Evolutionary conservation across 805 yeast species (phyloP).

Genomic region (Starmerella floricola): DNA sequence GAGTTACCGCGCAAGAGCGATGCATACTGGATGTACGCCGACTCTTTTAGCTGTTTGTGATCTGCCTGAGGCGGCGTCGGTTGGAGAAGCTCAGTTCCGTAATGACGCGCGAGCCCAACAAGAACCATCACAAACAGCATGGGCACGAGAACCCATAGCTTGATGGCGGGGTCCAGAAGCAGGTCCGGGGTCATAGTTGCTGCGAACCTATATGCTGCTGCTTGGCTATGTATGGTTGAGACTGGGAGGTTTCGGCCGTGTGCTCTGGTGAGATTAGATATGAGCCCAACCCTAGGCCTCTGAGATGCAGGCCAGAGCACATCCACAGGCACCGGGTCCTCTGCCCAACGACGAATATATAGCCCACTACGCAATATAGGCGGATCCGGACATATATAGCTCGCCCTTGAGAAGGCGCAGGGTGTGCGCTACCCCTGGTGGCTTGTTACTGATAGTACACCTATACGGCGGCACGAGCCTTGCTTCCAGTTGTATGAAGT

Average conservation of each 20-base stretch:
- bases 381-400: no score
- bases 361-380: no score
- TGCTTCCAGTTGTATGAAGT: no score
- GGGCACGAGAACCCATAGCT: slow-evolving; percentile 84
- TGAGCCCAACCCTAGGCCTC: neutral
- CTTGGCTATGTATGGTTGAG: no score
- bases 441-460: no score
- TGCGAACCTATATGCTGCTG: no score
- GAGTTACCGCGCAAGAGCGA: slow-evolving; percentile 45
- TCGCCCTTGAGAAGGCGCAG: no score
- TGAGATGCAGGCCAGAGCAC: neutral
- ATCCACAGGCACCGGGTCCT: neutral
- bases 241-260: no score
- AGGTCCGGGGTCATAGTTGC: slow-evolving; percentile 32
- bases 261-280: neutral
- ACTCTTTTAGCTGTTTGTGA: slow-evolving; percentile 44
- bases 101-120: slow-evolving; percentile 67
- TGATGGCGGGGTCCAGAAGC: slow-evolving; percentile 65
- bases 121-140: slow-evolving; percentile 81
- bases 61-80: slow-evolving; percentile 46
- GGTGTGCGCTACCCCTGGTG: no score
- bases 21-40: slow-evolving; percentile 44
- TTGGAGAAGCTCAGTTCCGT: slow-evolving; percentile 48
- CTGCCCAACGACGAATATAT: no score
- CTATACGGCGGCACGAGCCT: no score